Percentiles rank a stretch among this genome's conserved stretches.
phyloP scores from a whole-genome alignment of 2,329 filamentous ascomycete species.

The Ascochyta koolunga region DNA sequence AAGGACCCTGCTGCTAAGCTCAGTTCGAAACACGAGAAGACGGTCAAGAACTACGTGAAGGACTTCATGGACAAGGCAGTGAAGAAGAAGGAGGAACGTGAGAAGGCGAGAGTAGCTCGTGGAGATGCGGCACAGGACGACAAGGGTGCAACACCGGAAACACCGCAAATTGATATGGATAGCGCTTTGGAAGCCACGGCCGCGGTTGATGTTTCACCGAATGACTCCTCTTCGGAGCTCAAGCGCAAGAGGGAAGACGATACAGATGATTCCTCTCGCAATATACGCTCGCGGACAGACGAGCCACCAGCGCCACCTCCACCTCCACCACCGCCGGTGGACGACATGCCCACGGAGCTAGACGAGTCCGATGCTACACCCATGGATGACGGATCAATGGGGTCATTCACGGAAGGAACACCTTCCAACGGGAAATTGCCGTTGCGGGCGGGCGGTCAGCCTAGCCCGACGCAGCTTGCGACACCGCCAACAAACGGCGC shows the following conservation, averaged over 20 bases:
- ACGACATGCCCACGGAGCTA: conserved; percentile 35
- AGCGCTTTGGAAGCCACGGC: conserved; percentile 8
- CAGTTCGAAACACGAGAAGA: conserved; percentile 76
- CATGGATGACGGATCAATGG: conserved; percentile 30
- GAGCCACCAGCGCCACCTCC: conserved; percentile 52
- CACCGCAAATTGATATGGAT: conserved; percentile 18
- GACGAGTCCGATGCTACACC: conserved; percentile 33
- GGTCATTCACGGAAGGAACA: conserved; percentile 1
- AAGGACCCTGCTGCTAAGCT: conserved; percentile 76
- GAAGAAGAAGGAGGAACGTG: conserved; percentile 66
- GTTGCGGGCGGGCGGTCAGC: conserved; percentile 16
- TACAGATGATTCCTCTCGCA: conserved; percentile 39
- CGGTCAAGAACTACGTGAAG: conserved; percentile 82
- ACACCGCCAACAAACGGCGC: conserved; percentile 50
- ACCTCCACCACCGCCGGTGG: conserved; percentile 49
- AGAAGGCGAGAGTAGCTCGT: conserved; percentile 62
- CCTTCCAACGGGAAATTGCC: conserved; percentile 10
- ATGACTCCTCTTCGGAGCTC: conserved; percentile 36
- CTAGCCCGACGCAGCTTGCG: conserved; percentile 52
- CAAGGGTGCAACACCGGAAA: conserved; percentile 25
- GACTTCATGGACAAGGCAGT: conserved; percentile 88
- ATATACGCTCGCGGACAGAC: conserved; percentile 37
- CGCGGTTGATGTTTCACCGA: conserved; percentile 27
- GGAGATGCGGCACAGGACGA: conserved; percentile 38
- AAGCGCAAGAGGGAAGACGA: conserved; percentile 49